Conservation (phyloP, 2,329 filamentous ascomycete species). For the Periconia digitata region DNA sequence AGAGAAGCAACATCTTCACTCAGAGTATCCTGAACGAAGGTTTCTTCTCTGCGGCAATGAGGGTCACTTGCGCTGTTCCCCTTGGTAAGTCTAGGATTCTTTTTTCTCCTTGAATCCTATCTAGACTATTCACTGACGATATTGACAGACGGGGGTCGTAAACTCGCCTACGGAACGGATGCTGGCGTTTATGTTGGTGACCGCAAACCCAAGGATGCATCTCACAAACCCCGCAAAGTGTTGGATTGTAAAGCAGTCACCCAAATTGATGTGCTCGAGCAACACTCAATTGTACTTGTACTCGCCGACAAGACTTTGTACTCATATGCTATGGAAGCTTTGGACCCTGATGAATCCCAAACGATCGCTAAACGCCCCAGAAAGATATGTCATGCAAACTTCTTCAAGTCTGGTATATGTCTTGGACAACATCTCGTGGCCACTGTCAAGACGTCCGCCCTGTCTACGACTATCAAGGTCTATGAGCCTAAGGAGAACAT, state of each 20-base stretch:
- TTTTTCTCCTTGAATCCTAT: neutral
- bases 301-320: constrained; percentile 90
- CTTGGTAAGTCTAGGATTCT: constrained; percentile 63
- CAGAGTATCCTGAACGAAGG: constrained; percentile 74
- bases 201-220: constrained; percentile 79
- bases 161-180: constrained; percentile 92
- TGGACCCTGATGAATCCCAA: constrained; percentile 77
- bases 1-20: constrained; percentile 70
- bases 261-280: constrained; percentile 93
- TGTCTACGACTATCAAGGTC: constrained; percentile 98
- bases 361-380: constrained; percentile 81
- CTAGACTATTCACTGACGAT: constrained; percentile 21
- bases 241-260: constrained; percentile 86
- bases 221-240: constrained; percentile 73
- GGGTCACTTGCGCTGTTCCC: constrained; percentile 92
- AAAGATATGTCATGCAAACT: constrained; percentile 97
- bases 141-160: constrained; percentile 82
- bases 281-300: constrained; percentile 88
- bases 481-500: constrained; percentile 96
- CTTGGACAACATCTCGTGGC: constrained; percentile 92
- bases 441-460: constrained; percentile 89
- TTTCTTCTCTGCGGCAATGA: constrained; percentile 86
- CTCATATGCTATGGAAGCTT: constrained; percentile 82
- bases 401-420: constrained; percentile 97
- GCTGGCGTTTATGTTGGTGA: constrained; percentile 91